phyloP scores from a whole-genome alignment of 768 basidiomycete genomes.

The Exidia glandulosa region DNA sequence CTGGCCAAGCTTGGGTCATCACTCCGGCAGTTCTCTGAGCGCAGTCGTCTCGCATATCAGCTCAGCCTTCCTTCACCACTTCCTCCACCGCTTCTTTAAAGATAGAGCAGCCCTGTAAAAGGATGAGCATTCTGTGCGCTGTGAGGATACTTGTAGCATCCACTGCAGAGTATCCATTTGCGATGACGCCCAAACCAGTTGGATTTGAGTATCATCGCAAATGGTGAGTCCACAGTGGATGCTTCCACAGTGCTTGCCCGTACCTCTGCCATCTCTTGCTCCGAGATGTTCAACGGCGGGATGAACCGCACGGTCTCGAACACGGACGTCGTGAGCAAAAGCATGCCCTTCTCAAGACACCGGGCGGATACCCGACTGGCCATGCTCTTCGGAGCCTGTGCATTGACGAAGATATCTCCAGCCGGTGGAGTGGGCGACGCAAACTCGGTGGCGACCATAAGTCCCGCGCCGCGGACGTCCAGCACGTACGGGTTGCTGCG shows the following conservation, averaged over 20 bases:
- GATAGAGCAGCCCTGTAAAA: conserved; percentile 36
- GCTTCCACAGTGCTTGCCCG: conserved; percentile 11
- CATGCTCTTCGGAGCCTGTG: conserved; percentile 39
- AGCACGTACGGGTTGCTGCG: conserved; percentile 53
- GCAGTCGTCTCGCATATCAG: too few relatives aligned
- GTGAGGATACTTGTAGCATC: background rate
- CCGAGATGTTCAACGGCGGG: conserved; percentile 73
- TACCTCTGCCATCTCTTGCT: conserved; percentile 55
- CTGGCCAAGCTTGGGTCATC: too few relatives aligned
- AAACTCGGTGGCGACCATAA: conserved; percentile 84
- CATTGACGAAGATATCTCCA: background rate
- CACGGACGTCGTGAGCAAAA: conserved; percentile 81
- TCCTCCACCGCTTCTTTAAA: conserved; percentile 64
- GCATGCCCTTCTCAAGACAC: conserved; percentile 77
- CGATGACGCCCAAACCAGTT: background rate
- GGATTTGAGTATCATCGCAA: too few relatives aligned
- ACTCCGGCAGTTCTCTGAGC: too few relatives aligned
- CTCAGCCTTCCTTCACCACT: conserved; percentile 18
- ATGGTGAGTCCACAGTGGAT: too few relatives aligned
- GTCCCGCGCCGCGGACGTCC: conserved; percentile 79
- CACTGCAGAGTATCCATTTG: background rate
- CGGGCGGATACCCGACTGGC: conserved; percentile 61
- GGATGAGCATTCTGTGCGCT: background rate
- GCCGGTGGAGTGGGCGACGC: conserved; percentile 35
- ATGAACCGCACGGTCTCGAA: conserved; percentile 90